Base-by-base conservation (phyloP, 2,329 filamentous ascomycete species). In the Neofusicoccum kwambonambiense region DNA sequence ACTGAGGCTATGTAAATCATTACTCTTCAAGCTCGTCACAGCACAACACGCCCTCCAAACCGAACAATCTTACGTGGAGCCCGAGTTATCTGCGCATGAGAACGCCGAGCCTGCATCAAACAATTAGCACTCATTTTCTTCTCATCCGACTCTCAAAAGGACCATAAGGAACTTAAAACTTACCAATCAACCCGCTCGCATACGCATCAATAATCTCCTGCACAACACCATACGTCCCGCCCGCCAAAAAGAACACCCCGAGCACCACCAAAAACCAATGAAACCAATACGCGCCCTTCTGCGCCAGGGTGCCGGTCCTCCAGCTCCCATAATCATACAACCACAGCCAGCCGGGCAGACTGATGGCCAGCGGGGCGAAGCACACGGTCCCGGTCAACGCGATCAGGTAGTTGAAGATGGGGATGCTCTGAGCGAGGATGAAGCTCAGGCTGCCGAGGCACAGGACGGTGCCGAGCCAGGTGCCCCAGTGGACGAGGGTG, bases 331-430 rank as follows among this genome's bases (percentile, higher is more conserved):
- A 79, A 64, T 84, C 83, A 68, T 82, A 79, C 3, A 85, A 68
- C 83, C 83, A 86, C 3, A 86, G 67, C 75, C 77, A 82, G 0
- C 79, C 82, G 0, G 82, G 83, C 3, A 85, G 70, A 0, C 74
- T 75, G 17, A 86, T 76, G 1, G 80, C 81, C 52, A 86, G 66
- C 0, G 82, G 83, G 35, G 83, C 82, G 68, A 84, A 85, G 47
- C 81, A 83, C 12, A 86, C 64, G 31, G 78, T 79, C 3, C 82
- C 83, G 2, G 82, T 79, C 11, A 85, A 69, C 2, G 81, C 82
- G 34, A 85, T 79, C 11, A 86, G 71, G 64, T 85, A 84, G 66
- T 81, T 83, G 74, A 86, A 85, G 22, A 84, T 81, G 1, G 83
- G 83, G 34, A 86, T 82, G 3, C 82, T 81, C 1, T 83, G 79